Percentiles rank a stretch among this genome's conserved stretches.
Conservation (phyloP, 1,284 basidiomycete species). For the Melampsora larici-populina region DNA sequence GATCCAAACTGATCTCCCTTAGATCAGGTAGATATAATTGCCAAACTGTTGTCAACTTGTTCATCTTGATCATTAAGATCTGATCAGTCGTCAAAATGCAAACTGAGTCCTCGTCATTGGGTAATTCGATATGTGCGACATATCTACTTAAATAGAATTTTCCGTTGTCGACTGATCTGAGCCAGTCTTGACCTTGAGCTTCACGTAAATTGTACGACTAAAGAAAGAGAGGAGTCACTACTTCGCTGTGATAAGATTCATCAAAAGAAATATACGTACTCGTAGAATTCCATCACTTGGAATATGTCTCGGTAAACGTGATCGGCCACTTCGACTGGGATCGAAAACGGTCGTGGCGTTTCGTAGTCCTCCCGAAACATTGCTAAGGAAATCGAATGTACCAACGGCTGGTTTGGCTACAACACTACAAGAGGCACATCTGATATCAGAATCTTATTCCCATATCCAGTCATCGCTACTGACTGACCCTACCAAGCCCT, state of each 20-base stretch:
- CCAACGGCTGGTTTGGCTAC: slow-evolving; percentile 97
- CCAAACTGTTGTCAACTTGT: slow-evolving; percentile 82
- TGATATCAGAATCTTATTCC: slow-evolving; percentile 46
- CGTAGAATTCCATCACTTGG: slow-evolving; percentile 78
- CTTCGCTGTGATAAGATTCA: background rate
- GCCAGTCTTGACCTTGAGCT: slow-evolving; percentile 93
- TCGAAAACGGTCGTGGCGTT: slow-evolving; percentile 99
- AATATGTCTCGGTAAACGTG: slow-evolving; percentile 81
- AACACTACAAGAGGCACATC: slow-evolving; percentile 58
- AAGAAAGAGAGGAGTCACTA: background rate
- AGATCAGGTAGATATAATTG: slow-evolving; percentile 84
- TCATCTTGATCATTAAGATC: slow-evolving; percentile 80
- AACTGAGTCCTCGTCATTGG: slow-evolving; percentile 72
- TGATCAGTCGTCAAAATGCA: slow-evolving; percentile 74
- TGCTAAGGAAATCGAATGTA: slow-evolving; percentile 91
- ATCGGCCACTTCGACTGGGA: slow-evolving; percentile 80
- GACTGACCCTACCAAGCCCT: slow-evolving; percentile 84
- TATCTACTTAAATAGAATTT: slow-evolving; percentile 78
- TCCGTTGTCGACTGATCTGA: slow-evolving; percentile 83
- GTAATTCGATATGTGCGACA: slow-evolving; percentile 82
- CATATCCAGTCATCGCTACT: slow-evolving; percentile 36
- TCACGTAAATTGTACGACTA: slow-evolving; percentile 84
- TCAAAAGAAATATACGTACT: slow-evolving; percentile 58
- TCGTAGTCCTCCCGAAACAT: slow-evolving; percentile 75
- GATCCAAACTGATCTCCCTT: slow-evolving; percentile 80